phyloP scores from a whole-genome alignment of 768 basidiomycete species.

The Trametes punicea region DNA sequence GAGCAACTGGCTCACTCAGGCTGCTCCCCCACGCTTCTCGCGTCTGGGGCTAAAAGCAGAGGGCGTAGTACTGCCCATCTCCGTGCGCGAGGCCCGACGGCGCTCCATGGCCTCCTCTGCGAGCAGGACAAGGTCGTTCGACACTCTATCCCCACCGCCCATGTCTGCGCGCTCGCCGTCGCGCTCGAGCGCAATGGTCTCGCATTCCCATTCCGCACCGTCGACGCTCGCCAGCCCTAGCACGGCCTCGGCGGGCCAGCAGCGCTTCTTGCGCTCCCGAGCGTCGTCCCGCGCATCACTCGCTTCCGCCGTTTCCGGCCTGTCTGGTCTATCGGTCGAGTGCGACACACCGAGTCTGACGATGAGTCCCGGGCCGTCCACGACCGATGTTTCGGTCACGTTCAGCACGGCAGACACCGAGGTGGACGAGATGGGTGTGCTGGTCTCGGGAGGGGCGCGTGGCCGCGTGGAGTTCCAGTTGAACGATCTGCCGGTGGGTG shows the following conservation, averaged over 20 bases:
- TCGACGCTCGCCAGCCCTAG: background rate
- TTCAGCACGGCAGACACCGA: background rate
- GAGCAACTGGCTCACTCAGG: slow-evolving; percentile 26
- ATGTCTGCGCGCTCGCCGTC: slow-evolving; percentile 1
- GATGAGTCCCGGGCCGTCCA: slow-evolving; percentile 16
- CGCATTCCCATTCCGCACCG: background rate
- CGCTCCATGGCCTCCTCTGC: slow-evolving; percentile 14
- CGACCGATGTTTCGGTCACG: slow-evolving; percentile 11
- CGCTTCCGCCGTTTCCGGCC: slow-evolving; percentile 5
- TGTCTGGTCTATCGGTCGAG: background rate
- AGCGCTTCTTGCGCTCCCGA: slow-evolving; percentile 4
- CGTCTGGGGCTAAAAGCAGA: slow-evolving; percentile 24
- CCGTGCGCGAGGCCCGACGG: slow-evolving; percentile 20
- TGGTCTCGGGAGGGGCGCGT: background rate
- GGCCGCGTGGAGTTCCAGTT: slow-evolving; percentile 16
- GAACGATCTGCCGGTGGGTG: slow-evolving; percentile 23
- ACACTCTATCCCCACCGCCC: background rate
- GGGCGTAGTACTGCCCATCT: slow-evolving; percentile 29
- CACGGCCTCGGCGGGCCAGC: background rate
- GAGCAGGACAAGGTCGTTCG: background rate
- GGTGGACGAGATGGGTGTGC: slow-evolving; percentile 16
- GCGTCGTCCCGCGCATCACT: slow-evolving; percentile 6
- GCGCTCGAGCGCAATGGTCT: background rate
- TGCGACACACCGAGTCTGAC: slow-evolving; percentile 19
- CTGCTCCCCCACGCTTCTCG: slow-evolving; percentile 28